phyloP scores from a whole-genome alignment of 164 flowering plant genomes.

The Echeveria elegans region DNA sequence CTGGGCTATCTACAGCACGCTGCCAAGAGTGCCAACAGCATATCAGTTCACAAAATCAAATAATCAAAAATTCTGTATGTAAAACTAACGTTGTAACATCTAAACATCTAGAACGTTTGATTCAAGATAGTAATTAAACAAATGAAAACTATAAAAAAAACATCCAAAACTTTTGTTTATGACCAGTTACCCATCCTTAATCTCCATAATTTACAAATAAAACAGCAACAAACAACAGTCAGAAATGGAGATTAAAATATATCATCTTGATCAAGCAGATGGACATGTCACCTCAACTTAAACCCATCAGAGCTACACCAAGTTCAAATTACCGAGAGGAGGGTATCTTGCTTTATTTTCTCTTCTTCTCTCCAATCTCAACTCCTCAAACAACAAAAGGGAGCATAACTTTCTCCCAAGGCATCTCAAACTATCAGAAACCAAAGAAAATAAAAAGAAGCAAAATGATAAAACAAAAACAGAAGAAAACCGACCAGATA shows the following conservation, averaged over 20 bases:
- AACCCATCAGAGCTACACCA: slow-evolving; percentile 1
- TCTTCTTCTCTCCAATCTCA: slow-evolving; percentile 4
- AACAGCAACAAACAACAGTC: not conserved
- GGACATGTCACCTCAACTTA: slow-evolving; percentile 7
- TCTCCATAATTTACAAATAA: not conserved
- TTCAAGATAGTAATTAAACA: not conserved
- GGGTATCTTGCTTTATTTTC: not conserved
- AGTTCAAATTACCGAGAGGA: not conserved
- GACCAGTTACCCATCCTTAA: not conserved
- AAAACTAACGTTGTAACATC: not conserved
- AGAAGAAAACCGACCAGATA: slow-evolving; percentile 23
- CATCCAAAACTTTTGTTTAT: not conserved
- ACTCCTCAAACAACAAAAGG: slow-evolving; percentile 20
- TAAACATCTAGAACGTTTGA: not conserved
- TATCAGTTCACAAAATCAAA: not conserved
- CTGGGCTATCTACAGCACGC: not conserved
- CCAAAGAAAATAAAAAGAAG: slow-evolving; percentile 11
- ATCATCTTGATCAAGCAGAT: not conserved
- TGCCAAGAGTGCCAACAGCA: not conserved
- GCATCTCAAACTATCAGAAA: slow-evolving; percentile 19
- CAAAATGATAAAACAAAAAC: not conserved
- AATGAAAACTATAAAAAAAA: not conserved
- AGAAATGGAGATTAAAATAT: not conserved
- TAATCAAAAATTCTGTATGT: not conserved
- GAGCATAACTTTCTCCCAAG: slow-evolving; percentile 5